Percentiles rank a stretch among this genome's conserved stretches.
These are phyloP conservation scores for Thalassia testudinum DNA, from an alignment of 116 monocot genomes.

Conservation along the genomic window DNA sequence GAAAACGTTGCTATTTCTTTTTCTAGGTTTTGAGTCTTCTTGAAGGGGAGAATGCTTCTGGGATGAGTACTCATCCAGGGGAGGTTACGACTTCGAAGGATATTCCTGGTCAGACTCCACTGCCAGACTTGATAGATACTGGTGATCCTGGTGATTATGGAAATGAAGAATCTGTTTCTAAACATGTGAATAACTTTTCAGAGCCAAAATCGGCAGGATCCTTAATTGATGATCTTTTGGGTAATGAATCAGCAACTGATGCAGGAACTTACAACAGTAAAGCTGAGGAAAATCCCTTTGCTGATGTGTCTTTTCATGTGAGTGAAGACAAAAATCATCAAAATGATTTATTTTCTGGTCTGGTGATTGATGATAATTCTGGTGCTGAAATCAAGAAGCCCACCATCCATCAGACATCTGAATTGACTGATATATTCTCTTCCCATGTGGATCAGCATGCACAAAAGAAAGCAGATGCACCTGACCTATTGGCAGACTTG, in stretches of 20 bases:
- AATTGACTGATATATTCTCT: slow-evolving; percentile 50
- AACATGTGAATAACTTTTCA: slow-evolving; percentile 10
- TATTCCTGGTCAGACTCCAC: slow-evolving; percentile 16
- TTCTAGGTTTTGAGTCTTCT: slow-evolving; percentile 56
- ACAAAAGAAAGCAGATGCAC: slow-evolving; percentile 15
- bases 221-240: slow-evolving; percentile 69
- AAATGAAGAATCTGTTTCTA: slow-evolving; percentile 18
- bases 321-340: slow-evolving; percentile 26
- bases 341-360: slow-evolving; percentile 65
- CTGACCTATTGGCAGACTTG: slow-evolving; percentile 57
- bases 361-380: slow-evolving; percentile 46
- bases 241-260: slow-evolving; percentile 15
- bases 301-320: slow-evolving; percentile 82
- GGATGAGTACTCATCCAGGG: slow-evolving; percentile 10
- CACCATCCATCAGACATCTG: slow-evolving; percentile 11
- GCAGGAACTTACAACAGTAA: slow-evolving; percentile 15
- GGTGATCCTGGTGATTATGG: slow-evolving; percentile 28
- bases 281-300: slow-evolving; percentile 49
- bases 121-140: slow-evolving; percentile 94
- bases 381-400: slow-evolving; percentile 3
- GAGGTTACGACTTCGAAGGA: slow-evolving; percentile 26
- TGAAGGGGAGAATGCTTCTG: slow-evolving; percentile 34
- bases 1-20: too few species aligned
- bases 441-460: slow-evolving; percentile 13
- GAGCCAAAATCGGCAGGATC: slow-evolving; percentile 20